Conservation (phyloP, 2,329 filamentous ascomycete genomes). For the Teratosphaeria epicoccoides region DNA sequence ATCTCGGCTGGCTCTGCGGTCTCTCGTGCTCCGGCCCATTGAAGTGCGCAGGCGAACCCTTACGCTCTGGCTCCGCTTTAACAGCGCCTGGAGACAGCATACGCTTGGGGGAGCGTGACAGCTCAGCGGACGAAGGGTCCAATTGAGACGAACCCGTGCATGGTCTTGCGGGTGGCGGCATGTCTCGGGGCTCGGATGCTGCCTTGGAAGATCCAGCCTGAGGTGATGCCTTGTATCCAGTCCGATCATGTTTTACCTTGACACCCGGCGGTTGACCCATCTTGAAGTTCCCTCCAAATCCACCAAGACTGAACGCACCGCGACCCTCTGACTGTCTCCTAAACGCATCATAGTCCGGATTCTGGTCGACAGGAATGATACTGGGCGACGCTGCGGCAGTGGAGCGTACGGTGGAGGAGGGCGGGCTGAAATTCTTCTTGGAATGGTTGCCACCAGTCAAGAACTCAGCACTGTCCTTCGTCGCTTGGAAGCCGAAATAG, state of each 20-base stretch:
- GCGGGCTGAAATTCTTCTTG: constrained; percentile 64
- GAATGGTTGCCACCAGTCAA: constrained; percentile 38
- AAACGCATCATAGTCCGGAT: constrained; percentile 75
- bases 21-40: constrained; percentile 17
- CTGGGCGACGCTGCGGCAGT: constrained; percentile 59
- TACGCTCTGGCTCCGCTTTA: constrained; percentile 33
- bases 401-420: constrained; percentile 59
- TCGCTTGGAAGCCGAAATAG: constrained; percentile 70
- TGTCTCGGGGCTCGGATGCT: constrained; percentile 26
- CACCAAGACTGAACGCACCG: constrained; percentile 31
- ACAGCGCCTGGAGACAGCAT: constrained; percentile 35
- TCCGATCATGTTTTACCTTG: constrained; percentile 10
- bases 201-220: constrained; percentile 10
- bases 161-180: constrained; percentile 25
- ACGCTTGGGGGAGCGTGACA: constrained; percentile 37
- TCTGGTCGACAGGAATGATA: constrained; percentile 60
- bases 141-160: not conserved
- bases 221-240: constrained; percentile 10
- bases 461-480: constrained; percentile 48
- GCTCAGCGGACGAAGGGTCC: constrained; percentile 18
- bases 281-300: constrained; percentile 30
- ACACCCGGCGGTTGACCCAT: constrained; percentile 19
- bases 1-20: constrained; percentile 14
- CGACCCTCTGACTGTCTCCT: constrained; percentile 58
- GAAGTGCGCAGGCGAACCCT: constrained; percentile 38